phyloP scores from a whole-genome alignment of 148 eudicot species.

The Diospyros lotus region DNA sequence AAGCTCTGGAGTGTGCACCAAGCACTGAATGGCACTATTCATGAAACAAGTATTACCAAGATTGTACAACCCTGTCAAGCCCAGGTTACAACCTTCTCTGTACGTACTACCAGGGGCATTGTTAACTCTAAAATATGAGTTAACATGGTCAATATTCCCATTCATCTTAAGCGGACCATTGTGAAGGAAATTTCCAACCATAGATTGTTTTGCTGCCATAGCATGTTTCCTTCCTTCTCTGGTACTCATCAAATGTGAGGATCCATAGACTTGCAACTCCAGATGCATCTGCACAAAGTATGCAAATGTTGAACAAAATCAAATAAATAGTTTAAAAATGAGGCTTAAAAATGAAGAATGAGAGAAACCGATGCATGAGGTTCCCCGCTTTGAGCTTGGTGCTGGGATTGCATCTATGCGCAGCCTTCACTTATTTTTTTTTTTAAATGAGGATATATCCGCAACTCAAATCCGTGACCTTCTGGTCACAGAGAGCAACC shows the following conservation, averaged over 20 bases:
- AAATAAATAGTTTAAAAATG: neutral
- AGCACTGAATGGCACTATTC: constrained; percentile 91
- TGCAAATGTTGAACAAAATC: constrained; percentile 5
- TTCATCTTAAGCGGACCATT: constrained; percentile 38
- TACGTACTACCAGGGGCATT: constrained; percentile 20
- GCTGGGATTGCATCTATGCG: no score
- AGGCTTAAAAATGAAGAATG: neutral
- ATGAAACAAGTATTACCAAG: constrained; percentile 92
- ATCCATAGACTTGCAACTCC: constrained; percentile 65
- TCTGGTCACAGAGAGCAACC: no score
- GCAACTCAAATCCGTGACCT: no score
- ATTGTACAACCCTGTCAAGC: constrained; percentile 77
- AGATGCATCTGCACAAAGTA: constrained; percentile 40
- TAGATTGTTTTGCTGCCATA: constrained; percentile 22
- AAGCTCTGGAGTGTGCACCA: constrained; percentile 78
- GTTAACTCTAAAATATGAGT: constrained; percentile 17
- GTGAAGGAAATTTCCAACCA: constrained; percentile 15
- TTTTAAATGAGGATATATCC: no score
- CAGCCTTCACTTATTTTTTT: no score
- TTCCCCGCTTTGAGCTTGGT: no score
- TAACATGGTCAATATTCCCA: constrained; percentile 34
- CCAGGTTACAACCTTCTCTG: constrained; percentile 39
- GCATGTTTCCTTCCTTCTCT: constrained; percentile 20
- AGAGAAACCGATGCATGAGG: no score
- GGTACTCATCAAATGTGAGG: constrained; percentile 19